Evolutionary conservation across 2,329 filamentous ascomycete genomes (phyloP), one percentile per base, ranked within the genome.

Genomic region (Epichloe sylvatica): DNA sequence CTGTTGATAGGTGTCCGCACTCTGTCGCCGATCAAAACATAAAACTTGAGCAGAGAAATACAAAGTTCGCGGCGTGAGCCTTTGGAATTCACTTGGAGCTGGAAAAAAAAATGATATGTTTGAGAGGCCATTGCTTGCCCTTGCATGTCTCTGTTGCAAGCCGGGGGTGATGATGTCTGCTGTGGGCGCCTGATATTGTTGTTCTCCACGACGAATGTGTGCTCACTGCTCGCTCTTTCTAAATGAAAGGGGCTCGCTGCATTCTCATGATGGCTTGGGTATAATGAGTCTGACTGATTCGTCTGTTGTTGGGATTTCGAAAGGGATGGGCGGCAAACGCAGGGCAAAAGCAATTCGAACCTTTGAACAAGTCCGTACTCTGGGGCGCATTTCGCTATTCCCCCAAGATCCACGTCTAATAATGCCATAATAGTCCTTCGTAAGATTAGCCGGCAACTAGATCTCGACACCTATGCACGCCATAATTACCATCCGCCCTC

Each of bases 71-170:
- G 50, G 34, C 30, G 43, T 30, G 41, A 51, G 45, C 34, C 41
- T 46, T 41, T 48, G 49, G 49, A 34, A 51, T 47, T 23, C 34
- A 17, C 19, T 17, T 9, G 25, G 33, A 23, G 19, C 34, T 42
- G 38, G 11, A 30, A 50, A 46, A 37, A 33, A 25, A 36, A 25
- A 25, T 25, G 39, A 41, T 21, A 23, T 49, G 51, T 51, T 49
- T 49, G 39, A 45, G 46, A 37, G 33, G 34, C 43, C 38, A 17
- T 45, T 46, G 33, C 40, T 9, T 45, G 45, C 53, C 53, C 53
- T 53, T 54, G 53, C 53, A 51, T 54, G 53, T 53, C 53, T 52
- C 53, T 51, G 45, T 30, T 52, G 51, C 47, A 50, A 39, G 49
- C 49, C 49, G 43, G 47, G 47, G 50, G 38, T 48, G 49, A 40